Percentiles rank a stretch among this genome's conserved stretches.
These are phyloP conservation scores for Tricholoma flavovirens DNA, from an alignment of 768 basidiomycete genomes.

Conservation along the genomic window DNA sequence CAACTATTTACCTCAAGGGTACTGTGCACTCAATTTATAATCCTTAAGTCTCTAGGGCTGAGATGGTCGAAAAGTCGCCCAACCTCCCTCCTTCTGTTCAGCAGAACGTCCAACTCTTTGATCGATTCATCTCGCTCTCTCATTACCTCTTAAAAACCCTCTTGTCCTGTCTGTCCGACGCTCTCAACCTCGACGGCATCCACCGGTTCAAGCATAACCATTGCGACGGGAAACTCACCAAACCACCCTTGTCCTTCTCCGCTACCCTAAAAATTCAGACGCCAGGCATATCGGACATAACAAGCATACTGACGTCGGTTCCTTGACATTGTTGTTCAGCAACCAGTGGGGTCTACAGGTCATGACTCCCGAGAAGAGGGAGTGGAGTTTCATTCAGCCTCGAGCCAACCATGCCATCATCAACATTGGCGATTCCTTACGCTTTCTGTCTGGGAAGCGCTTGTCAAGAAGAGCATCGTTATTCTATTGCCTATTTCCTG, in stretches of 20 bases:
- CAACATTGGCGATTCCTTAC: conserved; percentile 1
- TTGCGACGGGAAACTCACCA: background rate
- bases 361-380: background rate
- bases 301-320: conserved; percentile 1
- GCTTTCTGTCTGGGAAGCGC: background rate
- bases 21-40: background rate
- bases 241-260: background rate
- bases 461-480: background rate
- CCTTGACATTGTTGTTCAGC: background rate
- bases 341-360: background rate
- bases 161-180: background rate
- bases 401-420: background rate
- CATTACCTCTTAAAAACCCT: background rate
- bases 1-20: too few species aligned
- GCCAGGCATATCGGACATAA: background rate
- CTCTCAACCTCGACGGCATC: background rate
- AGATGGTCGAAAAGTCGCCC: background rate
- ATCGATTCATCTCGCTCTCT: background rate
- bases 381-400: background rate
- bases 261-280: background rate
- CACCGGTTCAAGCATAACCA: background rate
- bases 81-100: background rate
- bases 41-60: background rate
- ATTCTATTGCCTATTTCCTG: background rate
- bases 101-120: background rate